Conservation (phyloP, 176 grass and related monocot species). For the Pontederia paniculata region DNA sequence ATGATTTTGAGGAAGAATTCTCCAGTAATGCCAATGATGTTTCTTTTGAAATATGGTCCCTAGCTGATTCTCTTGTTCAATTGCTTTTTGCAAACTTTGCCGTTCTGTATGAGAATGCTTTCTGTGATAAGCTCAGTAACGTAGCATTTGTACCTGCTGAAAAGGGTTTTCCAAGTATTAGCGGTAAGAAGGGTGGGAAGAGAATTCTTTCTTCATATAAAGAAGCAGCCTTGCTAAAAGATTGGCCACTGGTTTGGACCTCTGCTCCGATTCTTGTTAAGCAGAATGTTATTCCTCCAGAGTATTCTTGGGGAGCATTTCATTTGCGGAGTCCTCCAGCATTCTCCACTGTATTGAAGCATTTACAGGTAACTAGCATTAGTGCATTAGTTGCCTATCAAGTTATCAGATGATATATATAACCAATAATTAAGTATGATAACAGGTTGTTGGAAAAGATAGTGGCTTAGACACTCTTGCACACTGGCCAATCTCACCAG, state of each 20-base stretch:
- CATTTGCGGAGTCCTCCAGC: constrained; percentile 67
- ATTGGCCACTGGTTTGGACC: constrained; percentile 88
- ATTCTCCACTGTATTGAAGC: constrained; percentile 73
- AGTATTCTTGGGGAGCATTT: constrained; percentile 94
- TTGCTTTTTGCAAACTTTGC: constrained; percentile 84
- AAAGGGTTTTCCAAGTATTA: constrained; percentile 91
- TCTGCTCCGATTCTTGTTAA: constrained; percentile 76
- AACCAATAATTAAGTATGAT: constrained; percentile 23
- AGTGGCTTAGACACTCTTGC: constrained; percentile 92
- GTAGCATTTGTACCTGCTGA: constrained; percentile 93
- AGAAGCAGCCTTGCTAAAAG: constrained; percentile 66
- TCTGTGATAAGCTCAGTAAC: constrained; percentile 79
- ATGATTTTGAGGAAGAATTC: constrained; percentile 68
- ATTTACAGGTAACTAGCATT: constrained; percentile 53
- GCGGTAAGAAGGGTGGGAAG: constrained; percentile 91
- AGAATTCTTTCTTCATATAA: constrained; percentile 78
- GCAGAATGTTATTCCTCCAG: constrained; percentile 74
- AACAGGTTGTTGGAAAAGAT: constrained; percentile 76
- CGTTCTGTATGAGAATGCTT: constrained; percentile 64
- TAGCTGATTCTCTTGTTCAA: constrained; percentile 71
- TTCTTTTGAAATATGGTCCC: constrained; percentile 67
- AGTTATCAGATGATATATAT: constrained; percentile 14
- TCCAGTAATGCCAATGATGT: constrained; percentile 59
- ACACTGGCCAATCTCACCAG: constrained; percentile 74
- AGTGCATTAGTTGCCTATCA: constrained; percentile 10